These are phyloP conservation scores for Panicum miliaceum DNA, from an alignment of 176 grass and related monocot species.

Conservation along the genomic window DNA sequence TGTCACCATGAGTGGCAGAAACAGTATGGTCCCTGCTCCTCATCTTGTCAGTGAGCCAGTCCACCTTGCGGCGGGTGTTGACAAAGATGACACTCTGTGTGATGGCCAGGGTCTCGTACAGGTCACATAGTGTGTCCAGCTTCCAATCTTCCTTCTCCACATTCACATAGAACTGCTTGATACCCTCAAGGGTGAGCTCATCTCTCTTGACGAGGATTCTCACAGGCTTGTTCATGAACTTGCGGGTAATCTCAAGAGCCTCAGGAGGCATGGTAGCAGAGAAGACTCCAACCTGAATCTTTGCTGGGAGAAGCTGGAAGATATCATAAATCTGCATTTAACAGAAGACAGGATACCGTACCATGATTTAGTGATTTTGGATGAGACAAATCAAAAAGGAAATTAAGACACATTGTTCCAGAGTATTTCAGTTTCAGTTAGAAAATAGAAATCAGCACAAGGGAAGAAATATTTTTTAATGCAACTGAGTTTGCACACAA, in stretches of 20 bases:
- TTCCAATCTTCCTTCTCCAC: slow-evolving; percentile 96
- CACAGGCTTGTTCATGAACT: slow-evolving; percentile 95
- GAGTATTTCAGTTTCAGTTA: neutral
- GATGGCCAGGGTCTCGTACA: slow-evolving; percentile 89
- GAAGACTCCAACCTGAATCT: slow-evolving; percentile 91
- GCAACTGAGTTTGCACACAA: neutral
- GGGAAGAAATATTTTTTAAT: neutral
- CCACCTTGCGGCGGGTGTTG: slow-evolving; percentile 92
- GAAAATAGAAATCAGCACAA: neutral
- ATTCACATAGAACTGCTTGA: slow-evolving; percentile 94
- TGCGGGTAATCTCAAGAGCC: slow-evolving; percentile 88
- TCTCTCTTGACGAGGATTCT: slow-evolving; percentile 98
- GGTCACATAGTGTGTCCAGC: slow-evolving; percentile 88
- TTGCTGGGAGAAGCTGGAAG: slow-evolving; percentile 82
- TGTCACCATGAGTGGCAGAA: slow-evolving; percentile 87
- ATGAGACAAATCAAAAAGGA: neutral
- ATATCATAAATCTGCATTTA: slow-evolving; percentile 86
- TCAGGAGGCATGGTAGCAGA: slow-evolving; percentile 94
- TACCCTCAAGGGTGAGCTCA: slow-evolving; percentile 94
- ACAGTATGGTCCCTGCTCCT: slow-evolving; percentile 88
- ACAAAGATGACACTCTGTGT: slow-evolving; percentile 94
- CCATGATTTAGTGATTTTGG: neutral
- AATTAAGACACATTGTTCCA: neutral
- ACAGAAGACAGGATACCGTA: neutral
- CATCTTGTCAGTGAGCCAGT: slow-evolving; percentile 96